Conservation (phyloP, 805 yeast species). For the Wickerhamiella australiensis region DNA sequence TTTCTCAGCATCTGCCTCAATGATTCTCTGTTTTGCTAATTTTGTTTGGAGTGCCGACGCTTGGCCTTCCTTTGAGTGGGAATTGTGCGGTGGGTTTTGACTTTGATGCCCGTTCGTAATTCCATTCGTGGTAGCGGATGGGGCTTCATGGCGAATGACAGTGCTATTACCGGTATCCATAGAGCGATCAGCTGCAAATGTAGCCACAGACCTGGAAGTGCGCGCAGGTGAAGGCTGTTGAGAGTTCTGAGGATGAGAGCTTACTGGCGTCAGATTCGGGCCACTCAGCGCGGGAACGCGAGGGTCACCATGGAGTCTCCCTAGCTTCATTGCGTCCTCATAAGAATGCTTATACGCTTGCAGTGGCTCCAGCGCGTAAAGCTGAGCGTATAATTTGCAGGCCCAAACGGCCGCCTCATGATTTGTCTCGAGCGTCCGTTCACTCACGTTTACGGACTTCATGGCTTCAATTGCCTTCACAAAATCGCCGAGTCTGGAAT, state of each 20-base stretch:
- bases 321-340: neutral
- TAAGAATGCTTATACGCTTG: neutral
- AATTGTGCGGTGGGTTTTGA: neutral
- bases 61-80: neutral
- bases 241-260: neutral
- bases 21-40: neutral
- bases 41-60: conserved; percentile 6
- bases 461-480: conserved; percentile 6
- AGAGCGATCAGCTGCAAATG: neutral
- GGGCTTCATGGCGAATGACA: neutral
- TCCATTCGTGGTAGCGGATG: neutral
- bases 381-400: neutral
- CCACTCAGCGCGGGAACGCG: conserved; percentile 1
- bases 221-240: neutral
- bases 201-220: neutral
- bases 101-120: neutral
- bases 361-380: conserved; percentile 6
- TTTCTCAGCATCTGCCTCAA: conserved; percentile 17
- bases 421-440: conserved; percentile 10
- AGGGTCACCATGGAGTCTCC: neutral
- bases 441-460: conserved; percentile 8
- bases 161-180: neutral
- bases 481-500: neutral
- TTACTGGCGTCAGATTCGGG: neutral
- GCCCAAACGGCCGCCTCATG: conserved; percentile 16